Base-by-base conservation (phyloP, 2,329 filamentous ascomycete species). In the Trichoderma sp. region DNA sequence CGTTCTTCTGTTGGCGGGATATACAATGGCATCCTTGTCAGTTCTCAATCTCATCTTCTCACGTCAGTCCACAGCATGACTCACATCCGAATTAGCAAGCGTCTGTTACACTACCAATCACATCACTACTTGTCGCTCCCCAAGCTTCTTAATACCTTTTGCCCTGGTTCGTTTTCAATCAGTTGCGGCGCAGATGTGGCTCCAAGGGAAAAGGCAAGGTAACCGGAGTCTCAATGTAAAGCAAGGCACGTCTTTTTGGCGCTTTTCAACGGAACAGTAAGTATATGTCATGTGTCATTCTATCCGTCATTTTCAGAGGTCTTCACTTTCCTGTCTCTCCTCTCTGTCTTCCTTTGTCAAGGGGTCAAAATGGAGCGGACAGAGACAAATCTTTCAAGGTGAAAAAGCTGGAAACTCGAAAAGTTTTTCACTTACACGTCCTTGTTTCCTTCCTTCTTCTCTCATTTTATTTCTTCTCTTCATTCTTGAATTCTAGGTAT, bases 261-360 rank as follows among this genome's bases (percentile, higher is more conserved):
- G 58, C 39, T 61, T 61, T 48, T 39, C 34, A 24, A 12, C 34
- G 48, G 47, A 61, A 61, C 47, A 47, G 58, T 61, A 61, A 52
- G 58, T 60, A 41, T 50, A 45, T 45, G 41, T n/a, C 15, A 44
- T 19, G 19, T 1, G 47, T 52, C 26, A 19, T 57, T 26, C 28
- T 17, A 55, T 24, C n/a, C 26, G 12, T 24, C n/a, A 15, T 21
- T 56, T 55, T 24, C 24, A 5, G 12, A 39, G 7, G 7, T 9
- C 6, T 9, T 6, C 14, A 21, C 19, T 54, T 7, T 54, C 12
- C 7, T 15, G 5, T 34, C 24, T 5, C 48, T 34, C 7, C 14
- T 55, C 19, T 10, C n/a, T n/a, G n/a, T 19, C 19, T 19, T 1
- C n/a, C 21, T 34, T 24, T 45, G 24, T n/a, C 50, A 19, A n/a